Conservation (phyloP, 1,284 basidiomycete species). For the Takashimella koratensis region DNA sequence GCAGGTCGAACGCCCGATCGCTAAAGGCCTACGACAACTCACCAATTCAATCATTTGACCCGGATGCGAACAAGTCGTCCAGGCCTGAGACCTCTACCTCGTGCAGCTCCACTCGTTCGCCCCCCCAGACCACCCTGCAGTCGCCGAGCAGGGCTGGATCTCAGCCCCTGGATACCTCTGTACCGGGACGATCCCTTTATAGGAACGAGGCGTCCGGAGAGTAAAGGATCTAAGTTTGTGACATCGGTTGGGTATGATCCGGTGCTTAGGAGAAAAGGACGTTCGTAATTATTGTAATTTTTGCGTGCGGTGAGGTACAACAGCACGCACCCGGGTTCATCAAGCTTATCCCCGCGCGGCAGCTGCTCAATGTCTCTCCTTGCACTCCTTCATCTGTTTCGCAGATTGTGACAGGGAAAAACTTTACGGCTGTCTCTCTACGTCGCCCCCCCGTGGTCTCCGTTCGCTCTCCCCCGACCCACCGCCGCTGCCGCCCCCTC, state of each 20-base stretch:
- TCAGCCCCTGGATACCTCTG: not conserved
- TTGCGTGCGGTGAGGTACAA: not conserved
- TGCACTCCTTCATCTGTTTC: not conserved
- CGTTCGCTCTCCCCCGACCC: not conserved
- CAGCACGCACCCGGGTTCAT: not conserved
- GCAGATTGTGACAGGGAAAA: not conserved
- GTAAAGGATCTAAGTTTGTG: not conserved
- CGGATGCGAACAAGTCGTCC: not conserved
- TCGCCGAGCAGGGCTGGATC: not conserved
- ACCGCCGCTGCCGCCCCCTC: not conserved
- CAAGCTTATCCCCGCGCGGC: not conserved
- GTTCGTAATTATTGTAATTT: not conserved
- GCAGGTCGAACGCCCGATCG: not conserved
- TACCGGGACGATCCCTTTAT: not conserved
- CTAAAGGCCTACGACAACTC: not conserved
- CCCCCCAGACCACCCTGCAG: not conserved
- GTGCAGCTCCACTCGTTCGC: no score
- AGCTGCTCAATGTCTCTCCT: not conserved
- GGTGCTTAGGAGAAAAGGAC: no score
- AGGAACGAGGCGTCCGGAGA: not conserved
- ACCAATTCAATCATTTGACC: not conserved
- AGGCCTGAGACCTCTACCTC: not conserved
- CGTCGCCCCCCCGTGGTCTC: no score
- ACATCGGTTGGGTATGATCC: no score
- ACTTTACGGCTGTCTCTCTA: not conserved